Base-by-base conservation (phyloP, 768 basidiomycete species). In the Mycena kentingensis region DNA sequence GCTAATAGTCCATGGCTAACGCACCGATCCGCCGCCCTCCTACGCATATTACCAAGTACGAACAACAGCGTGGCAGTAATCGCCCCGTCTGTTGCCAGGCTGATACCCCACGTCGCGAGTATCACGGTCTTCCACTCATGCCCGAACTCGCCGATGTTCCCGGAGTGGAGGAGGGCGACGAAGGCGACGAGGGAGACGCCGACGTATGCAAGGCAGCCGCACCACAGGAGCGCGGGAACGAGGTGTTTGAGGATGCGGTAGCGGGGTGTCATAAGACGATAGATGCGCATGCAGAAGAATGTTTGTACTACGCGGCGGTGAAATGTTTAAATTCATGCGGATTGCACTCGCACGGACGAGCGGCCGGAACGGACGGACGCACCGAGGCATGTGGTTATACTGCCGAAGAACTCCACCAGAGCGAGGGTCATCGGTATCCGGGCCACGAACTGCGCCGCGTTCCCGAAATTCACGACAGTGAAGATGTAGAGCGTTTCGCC, bases 241-340 rank as follows among this genome's bases (percentile, higher is more conserved):
- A 43, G 35, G 19, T 46, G 24, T 29, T 19, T 18, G n/a, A 2
- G 8, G 46, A 35, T 18, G 42, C 36, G 16, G 28, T 43, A 6
- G 19, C 15, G 4, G 31, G 26, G 15, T n/a, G 12, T 3, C 27
- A 51, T 15, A 51, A 27, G 3, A 28, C 15, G 44, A 51, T n/a
- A 51, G 11, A 55, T 55, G 13, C 54, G 44, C 18, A 43, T 39
- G 1, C 49, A 19, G 32, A 55, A 55, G 38, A 55, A 55, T 12
- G 36, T 19, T 47, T 55, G 49, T 4, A 51, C 54, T 55, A 25
- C n/a, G n/a, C n/a, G 37, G 24, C 1, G 21, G 5, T 26, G 32
- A 24, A 29, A 15, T 24, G 38, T 5, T 5, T 28, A 16, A 39
- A 21, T 18, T 50, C 26, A 31, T 15, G 31, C 22, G 3, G 3